Base-by-base conservation (phyloP, 2,329 filamentous ascomycete genomes). In the Rhytidhysteron rufulum region DNA sequence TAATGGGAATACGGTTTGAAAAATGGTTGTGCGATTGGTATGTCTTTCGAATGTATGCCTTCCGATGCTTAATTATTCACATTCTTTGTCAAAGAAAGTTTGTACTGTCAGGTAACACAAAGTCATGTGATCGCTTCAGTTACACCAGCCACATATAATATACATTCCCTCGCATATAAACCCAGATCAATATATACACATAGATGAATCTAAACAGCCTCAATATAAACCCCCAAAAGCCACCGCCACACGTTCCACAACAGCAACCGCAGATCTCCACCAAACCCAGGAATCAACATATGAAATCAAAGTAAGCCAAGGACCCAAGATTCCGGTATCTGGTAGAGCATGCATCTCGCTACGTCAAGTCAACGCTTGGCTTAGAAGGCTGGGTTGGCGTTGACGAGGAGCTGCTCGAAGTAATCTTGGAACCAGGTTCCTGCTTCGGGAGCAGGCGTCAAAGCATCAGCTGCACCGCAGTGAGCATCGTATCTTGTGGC, bases 381-480 rank as follows among this genome's bases (percentile, higher is more conserved):
- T 27, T 27, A 27, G 24, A 27, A 27, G 13, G 24, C 24, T 13
- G 67, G 56, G 46, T 53, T 59, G 4, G 58, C 65, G 39, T 69
- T 67, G 43, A 45, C 47, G 3, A 63, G 44, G 15, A 65, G 45
- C 50, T 52, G 55, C 47, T 62, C 43, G 25, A 66, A 63, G 54
- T 71, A 65, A 5, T 69, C 70, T 54, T 75, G 62, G 62, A 84
- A 84, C 83, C 83, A 88, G 7, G 71, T 67, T 21, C 84, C 83
- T 8, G 84, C 83, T 63, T 87, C 80, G 21, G 83, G 83, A 1
- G 83, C 81, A 2, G 83, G 83, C 61, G 78, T 60, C 30, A 85
- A 66, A 2, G 82, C 65, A 50, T 76, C 73, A 1, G 63, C 47
- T 7, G 69, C 63, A 20, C 79, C 78, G 46, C 79, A 82, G 62